Evolutionary conservation across 106 monocot genomes (phyloP).

Genomic region (Dioscorea dumetorum): DNA sequence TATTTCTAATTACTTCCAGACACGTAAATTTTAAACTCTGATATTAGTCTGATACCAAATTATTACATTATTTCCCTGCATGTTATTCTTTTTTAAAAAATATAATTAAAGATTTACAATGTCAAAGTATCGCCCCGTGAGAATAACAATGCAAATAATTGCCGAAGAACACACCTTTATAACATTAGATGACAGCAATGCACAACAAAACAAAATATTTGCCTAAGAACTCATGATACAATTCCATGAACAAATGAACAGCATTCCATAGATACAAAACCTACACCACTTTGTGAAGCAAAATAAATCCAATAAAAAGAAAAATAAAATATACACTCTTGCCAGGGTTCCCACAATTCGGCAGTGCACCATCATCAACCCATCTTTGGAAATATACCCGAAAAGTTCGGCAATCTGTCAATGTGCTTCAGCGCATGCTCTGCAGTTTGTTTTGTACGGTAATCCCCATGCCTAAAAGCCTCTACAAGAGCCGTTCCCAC

Average conservation of each 20-base stretch:
- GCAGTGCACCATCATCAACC: not conserved
- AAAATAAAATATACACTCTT: not conserved
- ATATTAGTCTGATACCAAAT: too few relatives aligned
- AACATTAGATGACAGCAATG: too few relatives aligned
- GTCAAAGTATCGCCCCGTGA: too few relatives aligned
- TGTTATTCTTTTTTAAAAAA: too few relatives aligned
- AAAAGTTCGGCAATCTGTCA: constrained; percentile 88
- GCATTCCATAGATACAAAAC: not conserved
- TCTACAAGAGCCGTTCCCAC: constrained; percentile 81
- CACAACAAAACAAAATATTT: too few relatives aligned
- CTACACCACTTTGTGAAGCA: not conserved
- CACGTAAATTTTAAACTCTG: too few relatives aligned
- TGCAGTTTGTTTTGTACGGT: constrained; percentile 75
- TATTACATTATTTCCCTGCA: too few relatives aligned
- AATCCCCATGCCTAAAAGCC: constrained; percentile 78
- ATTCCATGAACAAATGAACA: not conserved
- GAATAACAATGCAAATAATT: too few relatives aligned
- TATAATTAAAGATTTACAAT: too few relatives aligned
- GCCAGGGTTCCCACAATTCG: not conserved
- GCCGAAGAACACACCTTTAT: too few relatives aligned
- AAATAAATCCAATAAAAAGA: not conserved
- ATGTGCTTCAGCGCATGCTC: constrained; percentile 81
- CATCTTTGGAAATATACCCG: constrained; percentile 69
- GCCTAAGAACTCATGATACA: not conserved
- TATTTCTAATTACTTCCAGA: too few relatives aligned